These are phyloP conservation scores for Oryza australiensis DNA, from an alignment of 176 grass and related monocot species.

Conservation along the genomic window DNA sequence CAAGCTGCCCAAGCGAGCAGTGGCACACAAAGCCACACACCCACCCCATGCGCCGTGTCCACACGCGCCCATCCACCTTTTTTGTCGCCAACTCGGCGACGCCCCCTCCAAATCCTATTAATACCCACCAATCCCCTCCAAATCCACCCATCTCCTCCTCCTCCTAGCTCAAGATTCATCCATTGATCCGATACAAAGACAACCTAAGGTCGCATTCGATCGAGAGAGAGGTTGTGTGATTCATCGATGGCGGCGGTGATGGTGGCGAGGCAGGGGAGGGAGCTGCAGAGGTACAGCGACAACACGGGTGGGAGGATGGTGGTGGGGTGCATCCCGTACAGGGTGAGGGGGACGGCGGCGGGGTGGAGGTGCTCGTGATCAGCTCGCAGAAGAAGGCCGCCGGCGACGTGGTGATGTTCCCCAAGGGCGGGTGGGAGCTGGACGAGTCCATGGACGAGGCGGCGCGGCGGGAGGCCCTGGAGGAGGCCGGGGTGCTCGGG, in stretches of 20 bases:
- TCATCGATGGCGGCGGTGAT: conserved; percentile 52
- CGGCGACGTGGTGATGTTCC: conserved; percentile 49
- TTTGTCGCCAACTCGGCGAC: background rate
- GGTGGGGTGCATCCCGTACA: conserved; percentile 74
- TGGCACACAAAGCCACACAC: background rate
- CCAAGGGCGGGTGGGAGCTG: conserved; percentile 77
- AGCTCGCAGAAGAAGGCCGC: conserved; percentile 57
- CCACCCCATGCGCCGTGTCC: background rate
- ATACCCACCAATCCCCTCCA: conserved; percentile 27
- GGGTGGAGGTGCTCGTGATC: conserved; percentile 65
- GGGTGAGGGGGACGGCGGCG: background rate
- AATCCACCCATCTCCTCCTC: background rate
- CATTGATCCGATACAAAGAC: conserved; percentile 23
- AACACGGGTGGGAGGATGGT: conserved; percentile 55
- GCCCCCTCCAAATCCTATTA: conserved; percentile 32
- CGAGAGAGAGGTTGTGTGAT: too few species aligned
- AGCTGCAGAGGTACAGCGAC: conserved; percentile 66
- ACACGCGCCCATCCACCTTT: background rate
- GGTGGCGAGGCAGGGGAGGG: conserved; percentile 64
- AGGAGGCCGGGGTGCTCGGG: conserved; percentile 69
- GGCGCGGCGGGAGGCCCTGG: conserved; percentile 54
- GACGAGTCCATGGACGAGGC: conserved; percentile 71
- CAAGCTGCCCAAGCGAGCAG: background rate
- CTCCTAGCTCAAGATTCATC: background rate
- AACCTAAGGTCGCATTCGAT: conserved; percentile 26